Percentiles rank a stretch among this genome's conserved stretches.
Evolutionary conservation across 352 stramenopile species (phyloP).

Genomic region (Phytophthora cactorum): DNA sequence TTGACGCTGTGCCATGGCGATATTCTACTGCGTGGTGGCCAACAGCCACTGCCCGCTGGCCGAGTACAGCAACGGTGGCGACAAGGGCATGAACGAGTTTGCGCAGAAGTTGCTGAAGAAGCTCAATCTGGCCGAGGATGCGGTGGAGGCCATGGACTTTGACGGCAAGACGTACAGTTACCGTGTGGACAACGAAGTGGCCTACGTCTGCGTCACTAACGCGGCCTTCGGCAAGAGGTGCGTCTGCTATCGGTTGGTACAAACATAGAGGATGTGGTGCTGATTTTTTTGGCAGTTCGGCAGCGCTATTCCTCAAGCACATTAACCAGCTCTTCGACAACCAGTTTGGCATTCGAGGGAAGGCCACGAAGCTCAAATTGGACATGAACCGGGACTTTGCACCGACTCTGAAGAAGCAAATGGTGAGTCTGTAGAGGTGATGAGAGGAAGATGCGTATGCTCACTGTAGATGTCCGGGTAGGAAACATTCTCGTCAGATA

Average conservation of each 20-base stretch:
- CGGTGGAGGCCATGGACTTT: slow-evolving; percentile 83
- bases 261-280: not conserved
- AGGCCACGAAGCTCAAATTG: slow-evolving; percentile 88
- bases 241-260: not conserved
- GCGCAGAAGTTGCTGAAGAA: slow-evolving; percentile 89
- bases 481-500: slow-evolving; percentile 82
- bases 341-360: slow-evolving; percentile 87
- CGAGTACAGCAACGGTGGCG: slow-evolving; percentile 82
- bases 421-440: slow-evolving; percentile 44
- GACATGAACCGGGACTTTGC: slow-evolving; percentile 90
- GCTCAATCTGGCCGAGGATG: slow-evolving; percentile 74
- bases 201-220: slow-evolving; percentile 87
- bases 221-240: slow-evolving; percentile 82
- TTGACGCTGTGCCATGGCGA: slow-evolving; percentile 55
- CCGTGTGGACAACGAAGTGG: slow-evolving; percentile 83
- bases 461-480: slow-evolving; percentile 26
- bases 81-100: slow-evolving; percentile 90
- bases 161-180: slow-evolving; percentile 89
- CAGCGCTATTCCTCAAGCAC: slow-evolving; percentile 84
- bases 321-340: slow-evolving; percentile 89
- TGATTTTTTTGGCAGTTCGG: slow-evolving; percentile 51
- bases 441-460: not conserved
- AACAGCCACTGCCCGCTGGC: slow-evolving; percentile 83
- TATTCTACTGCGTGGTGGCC: slow-evolving; percentile 89
- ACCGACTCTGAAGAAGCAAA: slow-evolving; percentile 84